A percentile compares a stretch with the other conserved stretches of the same genome.
phyloP scores from a whole-genome alignment of 2,329 filamentous ascomycete genomes.

The Pezicula rhizophila region DNA sequence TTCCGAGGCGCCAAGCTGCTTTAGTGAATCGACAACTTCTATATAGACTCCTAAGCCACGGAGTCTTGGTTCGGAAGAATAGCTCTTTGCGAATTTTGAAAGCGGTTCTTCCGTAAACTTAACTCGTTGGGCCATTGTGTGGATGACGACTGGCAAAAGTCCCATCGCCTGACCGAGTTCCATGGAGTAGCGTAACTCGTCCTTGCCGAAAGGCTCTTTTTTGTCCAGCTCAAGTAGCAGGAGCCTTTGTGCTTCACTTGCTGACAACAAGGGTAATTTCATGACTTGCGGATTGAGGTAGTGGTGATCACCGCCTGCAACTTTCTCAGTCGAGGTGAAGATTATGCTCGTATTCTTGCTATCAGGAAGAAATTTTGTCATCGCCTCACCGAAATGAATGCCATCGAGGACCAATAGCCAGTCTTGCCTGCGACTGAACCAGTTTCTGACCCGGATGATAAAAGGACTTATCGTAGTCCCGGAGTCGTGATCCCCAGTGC shows the following conservation, averaged over 20 bases:
- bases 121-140: conserved; percentile 57
- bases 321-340: conserved; percentile 60
- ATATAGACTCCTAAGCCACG: conserved; percentile 43
- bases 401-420: conserved; percentile 67
- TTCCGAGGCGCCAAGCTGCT: conserved; percentile 39
- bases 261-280: conserved; percentile 46
- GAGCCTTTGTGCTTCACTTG: conserved; percentile 52
- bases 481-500: too few relatives aligned
- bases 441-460: conserved; percentile 45
- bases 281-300: conserved; percentile 55
- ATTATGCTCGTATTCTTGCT: conserved; percentile 57
- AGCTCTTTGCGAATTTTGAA: conserved; percentile 53
- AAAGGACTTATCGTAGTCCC: conserved; percentile 25
- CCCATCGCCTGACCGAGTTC: conserved; percentile 59
- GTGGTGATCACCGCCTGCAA: conserved; percentile 45
- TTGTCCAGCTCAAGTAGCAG: conserved; percentile 58
- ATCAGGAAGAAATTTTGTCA: conserved; percentile 59
- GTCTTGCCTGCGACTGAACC: conserved; percentile 54
- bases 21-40: conserved; percentile 43
- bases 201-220: conserved; percentile 45
- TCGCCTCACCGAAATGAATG: conserved; percentile 52
- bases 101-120: conserved; percentile 57
- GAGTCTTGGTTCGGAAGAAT: conserved; percentile 48
- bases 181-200: conserved; percentile 50
- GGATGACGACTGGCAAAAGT: conserved; percentile 60